phyloP scores from a whole-genome alignment of 208 protist genomes.

The Blechomonas ayalai region DNA sequence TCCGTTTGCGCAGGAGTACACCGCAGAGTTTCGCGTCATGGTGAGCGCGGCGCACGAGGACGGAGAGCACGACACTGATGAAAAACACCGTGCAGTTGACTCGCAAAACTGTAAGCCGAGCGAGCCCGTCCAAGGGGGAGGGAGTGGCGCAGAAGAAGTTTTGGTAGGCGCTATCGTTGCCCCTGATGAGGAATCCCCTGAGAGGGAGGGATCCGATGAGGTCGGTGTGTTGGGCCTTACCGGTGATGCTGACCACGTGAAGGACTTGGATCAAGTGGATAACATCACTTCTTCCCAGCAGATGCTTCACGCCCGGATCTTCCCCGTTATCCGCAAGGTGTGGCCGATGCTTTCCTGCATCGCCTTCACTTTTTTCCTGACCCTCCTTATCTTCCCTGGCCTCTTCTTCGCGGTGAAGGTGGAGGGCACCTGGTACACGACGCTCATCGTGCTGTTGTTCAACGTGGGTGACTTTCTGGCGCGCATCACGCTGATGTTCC shows the following conservation, averaged over 20 bases:
- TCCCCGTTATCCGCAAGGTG: constrained; percentile 36
- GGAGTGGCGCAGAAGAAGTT: constrained; percentile 56
- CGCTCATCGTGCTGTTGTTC: constrained; percentile 45
- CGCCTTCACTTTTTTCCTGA: constrained; percentile 58
- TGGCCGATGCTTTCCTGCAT: constrained; percentile 60
- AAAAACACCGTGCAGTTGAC: neutral
- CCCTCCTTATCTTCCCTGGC: constrained; percentile 64
- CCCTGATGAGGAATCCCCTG: no score
- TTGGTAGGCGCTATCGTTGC: constrained; percentile 9
- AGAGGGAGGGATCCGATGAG: no score
- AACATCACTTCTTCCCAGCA: constrained; percentile 54
- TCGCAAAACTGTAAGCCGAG: neutral
- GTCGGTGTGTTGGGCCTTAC: constrained; percentile 2
- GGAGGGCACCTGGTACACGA: constrained; percentile 40
- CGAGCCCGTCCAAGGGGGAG: constrained; percentile 13
- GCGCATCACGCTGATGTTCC: constrained; percentile 36
- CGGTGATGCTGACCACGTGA: constrained; percentile 4
- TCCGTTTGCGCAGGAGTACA: constrained; percentile 60
- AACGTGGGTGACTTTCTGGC: constrained; percentile 53
- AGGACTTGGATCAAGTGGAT: constrained; percentile 25
- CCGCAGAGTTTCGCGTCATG: constrained; percentile 51
- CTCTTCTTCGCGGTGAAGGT: constrained; percentile 39
- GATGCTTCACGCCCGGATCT: constrained; percentile 36
- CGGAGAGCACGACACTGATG: constrained; percentile 6
- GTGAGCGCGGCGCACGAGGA: constrained; percentile 15